A percentile compares a stretch with the other conserved stretches of the same genome.
phyloP scores from a whole-genome alignment of 352 stramenopile species.

The Pythium coloratum region DNA sequence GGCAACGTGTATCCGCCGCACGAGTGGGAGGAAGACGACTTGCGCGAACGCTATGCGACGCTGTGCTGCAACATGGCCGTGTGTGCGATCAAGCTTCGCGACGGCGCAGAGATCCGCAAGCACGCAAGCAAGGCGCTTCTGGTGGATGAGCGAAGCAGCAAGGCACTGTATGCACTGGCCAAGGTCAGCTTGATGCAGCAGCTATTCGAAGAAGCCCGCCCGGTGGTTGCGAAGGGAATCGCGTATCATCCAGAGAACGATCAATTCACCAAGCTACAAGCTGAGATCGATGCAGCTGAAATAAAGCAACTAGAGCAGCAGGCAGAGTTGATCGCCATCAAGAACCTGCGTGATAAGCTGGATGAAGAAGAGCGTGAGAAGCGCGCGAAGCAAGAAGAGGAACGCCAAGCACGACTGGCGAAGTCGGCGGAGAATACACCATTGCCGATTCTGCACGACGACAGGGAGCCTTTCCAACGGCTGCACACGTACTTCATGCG shows the following conservation, averaged over 20 bases:
- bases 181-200: slow-evolving; percentile 72
- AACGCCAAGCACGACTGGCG: slow-evolving; percentile 39
- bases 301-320: slow-evolving; percentile 32
- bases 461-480: slow-evolving; percentile 44
- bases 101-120: slow-evolving; percentile 50
- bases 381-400: slow-evolving; percentile 32
- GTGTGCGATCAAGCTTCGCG: slow-evolving; percentile 69
- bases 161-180: slow-evolving; percentile 70
- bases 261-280: slow-evolving; percentile 47
- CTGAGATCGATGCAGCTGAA: slow-evolving; percentile 44
- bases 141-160: slow-evolving; percentile 43
- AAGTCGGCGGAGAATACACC: slow-evolving; percentile 36
- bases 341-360: slow-evolving; percentile 25
- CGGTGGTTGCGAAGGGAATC: slow-evolving; percentile 41
- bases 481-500: slow-evolving; percentile 66
- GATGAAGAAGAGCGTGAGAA: slow-evolving; percentile 15
- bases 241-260: slow-evolving; percentile 42
- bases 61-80: slow-evolving; percentile 78
- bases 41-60: slow-evolving; percentile 47
- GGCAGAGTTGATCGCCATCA: slow-evolving; percentile 35
- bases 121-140: slow-evolving; percentile 61
- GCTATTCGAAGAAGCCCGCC: slow-evolving; percentile 45
- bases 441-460: slow-evolving; percentile 63
- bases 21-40: slow-evolving; percentile 48
- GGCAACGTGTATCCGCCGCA: slow-evolving; percentile 31